phyloP scores from a whole-genome alignment of 1,139 yeast species.

The Magnusiomyces suaveolens region DNA sequence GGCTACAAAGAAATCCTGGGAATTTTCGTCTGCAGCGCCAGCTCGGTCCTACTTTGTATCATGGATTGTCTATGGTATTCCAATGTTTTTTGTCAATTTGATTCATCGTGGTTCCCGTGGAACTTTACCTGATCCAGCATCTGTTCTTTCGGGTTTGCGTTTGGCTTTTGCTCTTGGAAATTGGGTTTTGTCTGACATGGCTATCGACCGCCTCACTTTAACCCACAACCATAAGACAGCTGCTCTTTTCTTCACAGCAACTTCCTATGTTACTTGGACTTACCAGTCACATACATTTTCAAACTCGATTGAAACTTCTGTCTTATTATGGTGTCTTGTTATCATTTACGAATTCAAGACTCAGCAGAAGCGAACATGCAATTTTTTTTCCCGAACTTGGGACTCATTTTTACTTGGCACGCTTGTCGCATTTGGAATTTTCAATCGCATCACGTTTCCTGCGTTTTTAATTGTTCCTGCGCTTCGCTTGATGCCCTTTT shows the following conservation, averaged over 20 bases:
- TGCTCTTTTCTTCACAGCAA: slow-evolving; percentile 54
- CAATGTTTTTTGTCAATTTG: slow-evolving; percentile 35
- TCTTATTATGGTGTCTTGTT: slow-evolving; percentile 49
- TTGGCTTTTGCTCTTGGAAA: slow-evolving; percentile 47
- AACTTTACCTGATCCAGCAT: slow-evolving; percentile 24
- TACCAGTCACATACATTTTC: slow-evolving; percentile 85
- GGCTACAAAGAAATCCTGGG: slow-evolving; percentile 72
- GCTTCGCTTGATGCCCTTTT: slow-evolving; percentile 22
- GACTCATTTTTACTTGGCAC: slow-evolving; percentile 42
- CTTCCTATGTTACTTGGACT: slow-evolving; percentile 71
- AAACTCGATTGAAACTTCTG: slow-evolving; percentile 69
- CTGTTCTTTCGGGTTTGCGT: slow-evolving; percentile 50
- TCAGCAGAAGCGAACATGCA: slow-evolving; percentile 15
- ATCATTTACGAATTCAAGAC: slow-evolving; percentile 31
- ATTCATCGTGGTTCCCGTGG: slow-evolving; percentile 12
- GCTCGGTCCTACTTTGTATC: slow-evolving; percentile 69
- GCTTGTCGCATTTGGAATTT: slow-evolving; percentile 55
- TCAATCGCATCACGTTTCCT: slow-evolving; percentile 77
- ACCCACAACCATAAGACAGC: slow-evolving; percentile 56
- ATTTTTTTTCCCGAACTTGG: slow-evolving; percentile 23
- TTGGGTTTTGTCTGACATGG: slow-evolving; percentile 50
- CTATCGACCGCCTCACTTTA: slow-evolving; percentile 40
- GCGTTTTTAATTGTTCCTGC: slow-evolving; percentile 62
- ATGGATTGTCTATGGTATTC: slow-evolving; percentile 55
- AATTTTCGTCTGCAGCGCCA: slow-evolving; percentile 49